Conservation (phyloP, 768 basidiomycete genomes). For the Termitomyces titanicus region DNA sequence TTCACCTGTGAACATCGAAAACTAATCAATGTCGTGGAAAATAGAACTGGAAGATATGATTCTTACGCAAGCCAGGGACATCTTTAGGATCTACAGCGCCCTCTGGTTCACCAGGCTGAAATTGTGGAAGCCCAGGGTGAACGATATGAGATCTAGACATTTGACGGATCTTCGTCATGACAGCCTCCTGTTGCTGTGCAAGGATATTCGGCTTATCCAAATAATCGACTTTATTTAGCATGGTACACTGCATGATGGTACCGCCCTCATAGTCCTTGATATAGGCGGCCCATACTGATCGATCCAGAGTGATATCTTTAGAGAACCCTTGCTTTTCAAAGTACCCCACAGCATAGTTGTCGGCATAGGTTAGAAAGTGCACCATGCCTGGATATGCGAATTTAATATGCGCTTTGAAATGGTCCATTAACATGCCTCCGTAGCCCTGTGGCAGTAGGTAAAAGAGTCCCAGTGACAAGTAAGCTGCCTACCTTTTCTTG, state of each 20-base stretch:
- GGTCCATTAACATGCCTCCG: constrained; percentile 97
- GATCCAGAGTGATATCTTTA: constrained; percentile 91
- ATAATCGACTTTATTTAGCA: constrained; percentile 92
- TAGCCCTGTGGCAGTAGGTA: constrained; percentile 66
- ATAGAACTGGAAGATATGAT: constrained; percentile 5
- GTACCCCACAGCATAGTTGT: constrained; percentile 98
- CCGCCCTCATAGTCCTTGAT: constrained; percentile 99
- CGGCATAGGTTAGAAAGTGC: constrained; percentile 97
- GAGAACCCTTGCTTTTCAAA: constrained; percentile 99
- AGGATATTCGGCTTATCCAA: constrained; percentile 75
- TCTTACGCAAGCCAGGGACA: constrained; percentile 84
- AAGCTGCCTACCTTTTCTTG: constrained; percentile 83
- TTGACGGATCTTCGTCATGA: constrained; percentile 83
- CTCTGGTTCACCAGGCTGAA: constrained; percentile 55
- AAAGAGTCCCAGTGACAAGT: background rate
- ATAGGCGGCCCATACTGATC: constrained; percentile 95
- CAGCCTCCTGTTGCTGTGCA: constrained; percentile 81
- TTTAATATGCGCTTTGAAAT: constrained; percentile 92
- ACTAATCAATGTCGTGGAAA: constrained; percentile 3
- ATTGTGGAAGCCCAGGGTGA: constrained; percentile 74
- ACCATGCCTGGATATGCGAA: constrained; percentile 81
- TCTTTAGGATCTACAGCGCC: constrained; percentile 64
- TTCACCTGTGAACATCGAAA: constrained; percentile 51
- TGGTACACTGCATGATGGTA: constrained; percentile 97
- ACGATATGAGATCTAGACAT: constrained; percentile 85